Evolutionary conservation across 768 basidiomycete species (phyloP).

Genomic region (Podaxis sp.): DNA sequence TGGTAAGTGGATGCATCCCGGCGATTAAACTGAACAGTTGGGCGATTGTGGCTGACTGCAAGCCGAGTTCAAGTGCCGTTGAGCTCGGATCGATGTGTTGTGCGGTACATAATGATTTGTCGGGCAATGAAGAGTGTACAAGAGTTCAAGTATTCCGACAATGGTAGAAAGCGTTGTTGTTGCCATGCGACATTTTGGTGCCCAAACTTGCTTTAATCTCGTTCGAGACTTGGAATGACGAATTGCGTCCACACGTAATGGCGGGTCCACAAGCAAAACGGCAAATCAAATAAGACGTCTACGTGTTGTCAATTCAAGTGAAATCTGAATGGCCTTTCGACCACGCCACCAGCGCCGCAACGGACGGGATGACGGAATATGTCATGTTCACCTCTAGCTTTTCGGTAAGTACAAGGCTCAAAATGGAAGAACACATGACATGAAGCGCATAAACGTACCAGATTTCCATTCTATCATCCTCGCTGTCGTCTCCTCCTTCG

Average conservation of each 20-base stretch:
- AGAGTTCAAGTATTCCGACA: no score
- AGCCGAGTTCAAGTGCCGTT: not conserved
- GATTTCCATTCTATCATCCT: constrained; percentile 45
- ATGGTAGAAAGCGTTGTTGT: no score
- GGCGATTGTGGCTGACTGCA: not conserved
- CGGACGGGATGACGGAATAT: not conserved
- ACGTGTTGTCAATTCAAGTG: not conserved
- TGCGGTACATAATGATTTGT: no score
- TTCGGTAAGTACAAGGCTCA: not conserved
- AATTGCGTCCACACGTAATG: not conserved
- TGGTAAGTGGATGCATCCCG: not conserved
- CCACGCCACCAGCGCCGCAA: not conserved
- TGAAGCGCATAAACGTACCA: constrained; percentile 19
- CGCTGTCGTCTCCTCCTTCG: constrained; percentile 24
- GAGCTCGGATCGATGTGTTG: not conserved
- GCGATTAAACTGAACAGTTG: not conserved
- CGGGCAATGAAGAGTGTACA: no score
- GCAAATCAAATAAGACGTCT: not conserved
- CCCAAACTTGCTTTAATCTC: no score
- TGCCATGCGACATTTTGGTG: no score
- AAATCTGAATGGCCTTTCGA: not conserved
- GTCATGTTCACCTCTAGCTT: not conserved
- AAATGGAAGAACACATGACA: not conserved
- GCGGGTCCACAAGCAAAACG: not conserved
- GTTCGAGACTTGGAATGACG: no score